A percentile compares a stretch with the other conserved stretches of the same genome.
Conservation (phyloP, 2,329 filamentous ascomycete species). For the Exophiala sp. region DNA sequence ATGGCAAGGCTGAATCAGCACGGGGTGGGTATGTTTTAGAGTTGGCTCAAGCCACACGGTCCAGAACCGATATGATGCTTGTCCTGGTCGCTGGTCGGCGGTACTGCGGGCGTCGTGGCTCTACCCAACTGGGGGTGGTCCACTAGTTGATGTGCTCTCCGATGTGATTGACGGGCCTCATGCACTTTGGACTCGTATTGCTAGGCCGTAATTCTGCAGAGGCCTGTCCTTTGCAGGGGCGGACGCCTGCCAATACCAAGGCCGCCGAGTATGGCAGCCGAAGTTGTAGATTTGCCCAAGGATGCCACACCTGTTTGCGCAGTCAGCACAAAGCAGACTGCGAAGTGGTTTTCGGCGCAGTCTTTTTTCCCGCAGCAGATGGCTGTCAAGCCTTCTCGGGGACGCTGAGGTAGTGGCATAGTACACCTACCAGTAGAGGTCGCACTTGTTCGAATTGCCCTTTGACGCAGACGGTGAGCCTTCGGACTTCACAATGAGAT, state of each 20-base stretch:
- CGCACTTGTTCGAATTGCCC: neutral
- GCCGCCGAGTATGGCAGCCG: neutral
- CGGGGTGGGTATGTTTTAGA: slow-evolving; percentile 17
- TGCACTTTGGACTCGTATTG: slow-evolving; percentile 1
- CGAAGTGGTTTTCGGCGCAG: neutral
- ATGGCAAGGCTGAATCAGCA: slow-evolving; percentile 22
- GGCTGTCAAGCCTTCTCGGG: neutral
- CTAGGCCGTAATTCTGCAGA: slow-evolving; percentile 5
- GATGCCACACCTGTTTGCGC: slow-evolving; percentile 4
- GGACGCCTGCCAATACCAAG: slow-evolving; percentile 13
- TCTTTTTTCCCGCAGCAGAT: neutral
- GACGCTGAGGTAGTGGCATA: neutral
- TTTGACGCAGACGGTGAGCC: slow-evolving; percentile 8
- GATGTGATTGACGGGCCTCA: slow-evolving; percentile 8
- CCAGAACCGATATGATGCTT: slow-evolving; percentile 5
- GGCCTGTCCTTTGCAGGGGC: slow-evolving; percentile 4
- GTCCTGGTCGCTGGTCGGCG: slow-evolving; percentile 7
- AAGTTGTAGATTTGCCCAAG: slow-evolving; percentile 1
- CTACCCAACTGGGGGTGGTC: slow-evolving; percentile 12
- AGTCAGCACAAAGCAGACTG: slow-evolving; percentile 5
- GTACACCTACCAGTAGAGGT: neutral
- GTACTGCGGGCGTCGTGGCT: slow-evolving; percentile 1
- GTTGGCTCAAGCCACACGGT: slow-evolving; percentile 10
- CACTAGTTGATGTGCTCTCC: neutral
- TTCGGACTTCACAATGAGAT: neutral